Conservation (phyloP, 164 flowering plant species). For the Umbellularia californica region DNA sequence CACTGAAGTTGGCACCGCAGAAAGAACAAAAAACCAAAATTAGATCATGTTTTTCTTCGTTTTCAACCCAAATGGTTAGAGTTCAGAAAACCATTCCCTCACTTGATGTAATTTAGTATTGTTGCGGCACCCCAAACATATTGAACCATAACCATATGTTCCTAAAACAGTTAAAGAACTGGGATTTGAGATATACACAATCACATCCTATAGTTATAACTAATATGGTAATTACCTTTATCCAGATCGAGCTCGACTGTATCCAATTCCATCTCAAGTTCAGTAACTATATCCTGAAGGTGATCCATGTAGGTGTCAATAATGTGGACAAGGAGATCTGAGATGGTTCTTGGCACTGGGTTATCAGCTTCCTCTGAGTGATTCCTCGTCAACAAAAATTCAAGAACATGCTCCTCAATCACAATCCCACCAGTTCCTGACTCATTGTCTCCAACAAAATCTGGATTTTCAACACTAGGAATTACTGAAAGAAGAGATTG, state of each 20-base stretch:
- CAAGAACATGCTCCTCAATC: conserved; percentile 90
- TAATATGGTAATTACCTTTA: conserved; percentile 47
- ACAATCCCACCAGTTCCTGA: conserved; percentile 52
- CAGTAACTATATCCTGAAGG: conserved; percentile 86
- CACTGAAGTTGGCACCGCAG: background rate
- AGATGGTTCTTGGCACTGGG: conserved; percentile 82
- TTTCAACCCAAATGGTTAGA: background rate
- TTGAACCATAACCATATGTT: background rate
- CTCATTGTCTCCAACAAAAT: conserved; percentile 30
- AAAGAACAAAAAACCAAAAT: background rate
- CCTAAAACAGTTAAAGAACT: background rate
- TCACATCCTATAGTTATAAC: background rate
- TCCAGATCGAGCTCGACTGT: conserved; percentile 85
- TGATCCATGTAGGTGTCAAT: conserved; percentile 94
- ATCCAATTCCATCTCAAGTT: conserved; percentile 90
- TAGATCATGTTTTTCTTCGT: background rate
- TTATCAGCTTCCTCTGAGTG: conserved; percentile 98
- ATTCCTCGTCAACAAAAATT: conserved; percentile 90
- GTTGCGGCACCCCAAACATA: background rate
- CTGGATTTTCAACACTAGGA: conserved; percentile 77
- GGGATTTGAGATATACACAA: background rate
- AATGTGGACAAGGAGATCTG: conserved; percentile 84
- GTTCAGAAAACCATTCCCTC: background rate
- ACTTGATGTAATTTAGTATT: background rate
- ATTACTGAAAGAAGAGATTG: conserved; percentile 84